Conservation (phyloP, 1,284 basidiomycete species). For the Pascua guehoae region DNA sequence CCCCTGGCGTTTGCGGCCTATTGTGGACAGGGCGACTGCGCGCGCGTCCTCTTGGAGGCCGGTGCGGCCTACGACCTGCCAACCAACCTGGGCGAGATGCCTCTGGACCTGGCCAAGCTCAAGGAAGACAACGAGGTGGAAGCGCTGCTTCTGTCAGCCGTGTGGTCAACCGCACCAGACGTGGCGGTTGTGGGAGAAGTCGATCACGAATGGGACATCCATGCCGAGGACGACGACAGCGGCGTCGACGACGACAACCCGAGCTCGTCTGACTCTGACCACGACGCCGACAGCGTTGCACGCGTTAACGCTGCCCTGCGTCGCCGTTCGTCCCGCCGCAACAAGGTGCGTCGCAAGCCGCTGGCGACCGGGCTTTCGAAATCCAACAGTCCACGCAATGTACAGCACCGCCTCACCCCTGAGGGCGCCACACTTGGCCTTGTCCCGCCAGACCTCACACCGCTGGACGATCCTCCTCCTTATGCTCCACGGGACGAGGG, state of each 20-base stretch:
- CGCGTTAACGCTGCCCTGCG: slow-evolving; percentile 12
- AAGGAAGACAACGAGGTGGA: slow-evolving; percentile 55
- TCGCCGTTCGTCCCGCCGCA: slow-evolving; percentile 6
- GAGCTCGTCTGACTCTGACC: slow-evolving; percentile 36
- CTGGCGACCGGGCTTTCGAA: neutral
- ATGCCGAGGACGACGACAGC: slow-evolving; percentile 24
- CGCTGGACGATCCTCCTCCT: slow-evolving; percentile 35
- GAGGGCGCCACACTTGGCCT: neutral
- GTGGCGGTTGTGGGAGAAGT: slow-evolving; percentile 5
- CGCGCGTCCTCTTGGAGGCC: slow-evolving; percentile 64
- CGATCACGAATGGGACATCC: slow-evolving; percentile 7
- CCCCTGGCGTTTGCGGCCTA: slow-evolving; percentile 83
- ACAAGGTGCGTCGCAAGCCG: slow-evolving; percentile 20
- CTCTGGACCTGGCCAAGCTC: slow-evolving; percentile 69
- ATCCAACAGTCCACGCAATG: neutral
- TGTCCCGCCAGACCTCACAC: slow-evolving; percentile 7
- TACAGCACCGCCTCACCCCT: neutral
- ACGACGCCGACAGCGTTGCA: slow-evolving; percentile 20
- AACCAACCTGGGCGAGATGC: slow-evolving; percentile 70
- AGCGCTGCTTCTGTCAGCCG: slow-evolving; percentile 44
- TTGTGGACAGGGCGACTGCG: slow-evolving; percentile 63
- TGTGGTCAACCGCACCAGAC: slow-evolving; percentile 34
- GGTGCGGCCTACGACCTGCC: slow-evolving; percentile 77
- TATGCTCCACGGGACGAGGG: slow-evolving; percentile 30
- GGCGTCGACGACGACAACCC: slow-evolving; percentile 48